Base-by-base conservation (phyloP, 805 yeast species). In the Zygosaccharomyces lentus region DNA sequence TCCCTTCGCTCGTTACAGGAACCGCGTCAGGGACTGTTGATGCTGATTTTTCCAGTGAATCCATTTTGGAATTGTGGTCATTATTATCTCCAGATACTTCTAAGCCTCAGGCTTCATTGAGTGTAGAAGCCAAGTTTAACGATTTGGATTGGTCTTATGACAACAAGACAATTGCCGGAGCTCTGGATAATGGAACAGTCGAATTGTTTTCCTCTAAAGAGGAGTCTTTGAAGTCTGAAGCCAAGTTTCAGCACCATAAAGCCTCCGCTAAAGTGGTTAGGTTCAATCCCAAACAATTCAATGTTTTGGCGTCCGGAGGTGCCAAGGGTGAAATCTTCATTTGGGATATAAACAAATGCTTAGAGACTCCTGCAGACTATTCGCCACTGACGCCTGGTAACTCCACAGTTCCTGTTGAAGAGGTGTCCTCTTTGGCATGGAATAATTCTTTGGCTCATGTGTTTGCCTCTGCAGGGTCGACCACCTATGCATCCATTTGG, bases 11-110 rank as follows among this genome's bases (percentile, higher is more conserved):
- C 54, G 97, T 89, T 17, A 80, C 96, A 1, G 99, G 96, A 17
- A 85, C 96, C 0, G 85, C 87, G n/a, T 90, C 98, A 0, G 98
- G 98, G 6, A 95, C 96, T 10, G 84, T 93, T 57, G 96, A 88
- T 63, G 86, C 85, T 35, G 81, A 84, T 62, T 90, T 90, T 66
- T 81, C 90, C 34, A 80, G 93, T 16, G 75, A 81, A 24, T 81
- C 96, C 1, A 67, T 76, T n/a, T 69, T 93, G 47, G 90, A 88
- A 57, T 72, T 93, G 49, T 84, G 95, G 86, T 81, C 84, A 50
- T 75, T 86, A 8, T 73, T 82, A 47, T 61, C 70, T 36, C 51
- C 72, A 53, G 48, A 63, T 27, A 57, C 55, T 10, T 53, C 61
- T 32, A 59, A 67, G 15, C 77, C 83, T 6, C 50, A 72, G n/a